phyloP scores from a whole-genome alignment of 768 basidiomycete genomes.

The Leccinum olivaceopallidum region DNA sequence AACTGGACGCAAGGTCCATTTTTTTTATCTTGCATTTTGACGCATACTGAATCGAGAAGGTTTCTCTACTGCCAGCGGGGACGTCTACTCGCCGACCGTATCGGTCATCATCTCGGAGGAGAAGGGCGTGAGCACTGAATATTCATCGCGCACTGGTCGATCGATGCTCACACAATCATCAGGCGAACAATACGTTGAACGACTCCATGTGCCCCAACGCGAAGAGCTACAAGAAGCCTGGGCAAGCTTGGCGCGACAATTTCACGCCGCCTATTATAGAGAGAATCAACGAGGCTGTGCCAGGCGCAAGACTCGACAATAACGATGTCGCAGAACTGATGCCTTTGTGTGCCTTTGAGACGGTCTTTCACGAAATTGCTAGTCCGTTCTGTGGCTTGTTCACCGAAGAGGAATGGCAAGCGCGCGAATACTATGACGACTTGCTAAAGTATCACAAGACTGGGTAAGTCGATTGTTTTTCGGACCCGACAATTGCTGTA shows the following conservation, averaged over 20 bases:
- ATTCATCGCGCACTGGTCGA: not conserved
- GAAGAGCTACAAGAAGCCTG: slow-evolving; percentile 44
- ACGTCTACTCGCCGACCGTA: slow-evolving; percentile 46
- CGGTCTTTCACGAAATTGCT: slow-evolving; percentile 46
- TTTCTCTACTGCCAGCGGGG: slow-evolving; percentile 53
- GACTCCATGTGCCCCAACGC: slow-evolving; percentile 64
- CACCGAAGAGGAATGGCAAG: slow-evolving; percentile 56
- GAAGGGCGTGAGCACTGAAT: slow-evolving; percentile 40
- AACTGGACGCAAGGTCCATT: slow-evolving; percentile 67
- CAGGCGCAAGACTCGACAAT: slow-evolving; percentile 58
- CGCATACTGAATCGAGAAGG: slow-evolving; percentile 40
- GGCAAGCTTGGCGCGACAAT: slow-evolving; percentile 51
- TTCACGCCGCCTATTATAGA: slow-evolving; percentile 57
- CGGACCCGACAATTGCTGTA: not conserved
- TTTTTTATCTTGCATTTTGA: not conserved
- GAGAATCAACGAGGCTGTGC: slow-evolving; percentile 60
- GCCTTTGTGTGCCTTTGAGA: slow-evolving; percentile 80
- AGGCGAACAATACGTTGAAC: slow-evolving; percentile 71
- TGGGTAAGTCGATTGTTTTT: slow-evolving; percentile 45
- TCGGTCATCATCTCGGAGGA: slow-evolving; percentile 54
- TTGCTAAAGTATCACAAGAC: slow-evolving; percentile 78
- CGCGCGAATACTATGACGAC: slow-evolving; percentile 71
- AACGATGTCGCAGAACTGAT: slow-evolving; percentile 61
- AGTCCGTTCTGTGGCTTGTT: slow-evolving; percentile 82
- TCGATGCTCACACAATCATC: slow-evolving; percentile 3